These are phyloP conservation scores for Ophiocordyceps unilateralis DNA, from an alignment of 2,329 filamentous ascomycete genomes.

Conservation along the genomic window DNA sequence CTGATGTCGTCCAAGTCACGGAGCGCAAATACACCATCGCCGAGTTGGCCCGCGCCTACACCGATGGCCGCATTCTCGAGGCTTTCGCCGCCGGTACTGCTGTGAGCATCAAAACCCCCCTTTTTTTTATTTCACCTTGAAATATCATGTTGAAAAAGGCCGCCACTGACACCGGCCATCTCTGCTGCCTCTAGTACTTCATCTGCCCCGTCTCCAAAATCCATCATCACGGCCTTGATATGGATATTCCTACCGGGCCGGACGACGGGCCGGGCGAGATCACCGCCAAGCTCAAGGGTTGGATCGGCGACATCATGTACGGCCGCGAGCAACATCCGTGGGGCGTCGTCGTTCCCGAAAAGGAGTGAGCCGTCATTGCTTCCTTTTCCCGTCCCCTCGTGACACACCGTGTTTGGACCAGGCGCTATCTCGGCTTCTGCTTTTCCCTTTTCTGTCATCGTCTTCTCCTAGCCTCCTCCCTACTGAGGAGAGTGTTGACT, in stretches of 20 bases:
- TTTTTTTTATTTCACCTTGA: too few relatives aligned
- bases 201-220: slow-evolving; percentile 51
- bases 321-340: slow-evolving; percentile 51
- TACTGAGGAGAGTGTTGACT: background rate
- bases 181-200: slow-evolving; percentile 38
- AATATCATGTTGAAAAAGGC: too few relatives aligned
- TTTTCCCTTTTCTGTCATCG: background rate
- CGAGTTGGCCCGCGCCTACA: slow-evolving; percentile 54
- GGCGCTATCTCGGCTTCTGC: background rate
- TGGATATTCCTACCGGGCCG: slow-evolving; percentile 42
- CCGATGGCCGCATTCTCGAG: slow-evolving; percentile 65
- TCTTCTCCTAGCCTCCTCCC: too few relatives aligned
- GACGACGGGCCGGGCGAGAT: slow-evolving; percentile 31
- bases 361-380: slow-evolving; percentile 16
- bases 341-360: slow-evolving; percentile 50
- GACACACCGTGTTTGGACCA: background rate
- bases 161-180: background rate
- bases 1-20: slow-evolving; percentile 47
- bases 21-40: slow-evolving; percentile 71
- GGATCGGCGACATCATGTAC: slow-evolving; percentile 60
- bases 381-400: background rate
- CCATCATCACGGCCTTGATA: slow-evolving; percentile 46
- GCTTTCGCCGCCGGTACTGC: slow-evolving; percentile 79
- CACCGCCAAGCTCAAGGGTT: slow-evolving; percentile 46
- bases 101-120: slow-evolving; percentile 25